Evolutionary conservation across 345 rosid genomes (phyloP).

Genomic region (Sapria himalayana): DNA sequence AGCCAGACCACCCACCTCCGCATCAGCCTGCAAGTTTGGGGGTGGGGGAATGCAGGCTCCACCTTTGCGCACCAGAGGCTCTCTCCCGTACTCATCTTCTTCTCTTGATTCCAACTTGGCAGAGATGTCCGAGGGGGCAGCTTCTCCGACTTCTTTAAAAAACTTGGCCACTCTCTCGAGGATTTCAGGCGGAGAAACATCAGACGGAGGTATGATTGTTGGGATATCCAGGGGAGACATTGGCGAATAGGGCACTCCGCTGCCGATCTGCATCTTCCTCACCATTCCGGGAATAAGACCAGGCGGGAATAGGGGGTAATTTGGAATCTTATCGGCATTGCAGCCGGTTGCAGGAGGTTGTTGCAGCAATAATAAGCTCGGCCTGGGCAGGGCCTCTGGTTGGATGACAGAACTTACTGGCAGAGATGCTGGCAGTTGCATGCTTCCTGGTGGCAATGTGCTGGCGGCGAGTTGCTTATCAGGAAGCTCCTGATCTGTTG

Average conservation of each 20-base stretch:
- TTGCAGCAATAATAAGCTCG: slow-evolving; percentile 12
- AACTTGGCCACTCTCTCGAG: slow-evolving; percentile 78
- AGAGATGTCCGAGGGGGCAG: slow-evolving; percentile 66
- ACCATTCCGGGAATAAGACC: slow-evolving; percentile 99
- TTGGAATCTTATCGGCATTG: slow-evolving; percentile 51
- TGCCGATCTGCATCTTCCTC: slow-evolving; percentile 90
- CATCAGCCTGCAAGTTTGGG: slow-evolving; percentile 63
- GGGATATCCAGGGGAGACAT: slow-evolving; percentile 94
- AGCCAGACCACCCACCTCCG: slow-evolving; percentile 66
- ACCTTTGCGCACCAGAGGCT: slow-evolving; percentile 42
- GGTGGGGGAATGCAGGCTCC: slow-evolving; percentile 97
- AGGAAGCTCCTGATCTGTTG: slow-evolving; percentile 30
- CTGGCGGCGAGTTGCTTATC: slow-evolving; percentile 21
- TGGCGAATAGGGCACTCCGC: slow-evolving; percentile 95
- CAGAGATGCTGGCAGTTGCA: slow-evolving; percentile 36
- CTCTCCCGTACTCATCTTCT: slow-evolving; percentile 53
- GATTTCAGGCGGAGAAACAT: slow-evolving; percentile 46
- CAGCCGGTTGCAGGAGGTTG: slow-evolving; percentile 21
- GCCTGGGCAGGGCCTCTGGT: slow-evolving; percentile 47
- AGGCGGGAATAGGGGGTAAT: slow-evolving; percentile 92
- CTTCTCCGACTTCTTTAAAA: slow-evolving; percentile 85
- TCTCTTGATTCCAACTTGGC: slow-evolving; percentile 36
- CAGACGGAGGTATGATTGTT: slow-evolving; percentile 68
- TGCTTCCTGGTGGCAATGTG: slow-evolving; percentile 25
- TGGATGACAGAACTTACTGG: slow-evolving; percentile 33